A percentile compares a stretch with the other conserved stretches of the same genome.
phyloP scores from a whole-genome alignment of 2,329 filamentous ascomycete genomes.

The Fonsecaea nubica region DNA sequence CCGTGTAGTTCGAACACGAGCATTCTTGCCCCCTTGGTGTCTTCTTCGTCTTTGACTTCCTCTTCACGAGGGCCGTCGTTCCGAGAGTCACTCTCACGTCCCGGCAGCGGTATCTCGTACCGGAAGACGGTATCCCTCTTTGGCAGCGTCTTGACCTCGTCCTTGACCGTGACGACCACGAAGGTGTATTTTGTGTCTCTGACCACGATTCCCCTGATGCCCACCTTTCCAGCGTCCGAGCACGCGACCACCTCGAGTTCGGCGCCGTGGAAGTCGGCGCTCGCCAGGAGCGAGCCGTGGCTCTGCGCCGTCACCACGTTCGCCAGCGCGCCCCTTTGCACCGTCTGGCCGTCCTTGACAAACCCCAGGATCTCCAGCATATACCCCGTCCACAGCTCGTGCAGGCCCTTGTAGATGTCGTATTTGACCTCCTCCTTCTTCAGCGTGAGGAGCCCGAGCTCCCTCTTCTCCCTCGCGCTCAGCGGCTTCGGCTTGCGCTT shows the following conservation, averaged over 20 bases:
- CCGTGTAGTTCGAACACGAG: constrained; percentile 86
- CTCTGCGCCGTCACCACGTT: constrained; percentile 58
- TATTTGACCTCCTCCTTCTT: constrained; percentile 73
- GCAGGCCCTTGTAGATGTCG: constrained; percentile 75
- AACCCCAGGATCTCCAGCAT: constrained; percentile 76
- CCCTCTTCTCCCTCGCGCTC: constrained; percentile 78
- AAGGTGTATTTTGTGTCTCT: constrained; percentile 87
- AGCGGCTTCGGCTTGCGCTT: constrained; percentile 70
- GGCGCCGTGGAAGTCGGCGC: constrained; percentile 91
- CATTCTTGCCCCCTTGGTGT: constrained; percentile 35
- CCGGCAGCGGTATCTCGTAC: constrained; percentile 68
- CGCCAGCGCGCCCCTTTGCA: constrained; percentile 38
- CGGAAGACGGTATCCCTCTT: constrained; percentile 90
- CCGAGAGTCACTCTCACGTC: constrained; percentile 35
- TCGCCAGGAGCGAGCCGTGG: constrained; percentile 69
- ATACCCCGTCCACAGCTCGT: constrained; percentile 82
- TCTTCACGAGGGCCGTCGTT: constrained; percentile 17
- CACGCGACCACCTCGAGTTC: constrained; percentile 82
- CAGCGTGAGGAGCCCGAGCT: constrained; percentile 75
- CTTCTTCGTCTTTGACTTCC: constrained; percentile 6
- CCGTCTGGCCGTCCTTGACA: constrained; percentile 47
- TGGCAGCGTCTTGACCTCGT: constrained; percentile 67
- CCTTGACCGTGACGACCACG: constrained; percentile 76
- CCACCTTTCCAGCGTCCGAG: constrained; percentile 79
- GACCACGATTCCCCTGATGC: constrained; percentile 83